Conservation (phyloP, 1,284 basidiomycete genomes). For the Naganishia sp. region DNA sequence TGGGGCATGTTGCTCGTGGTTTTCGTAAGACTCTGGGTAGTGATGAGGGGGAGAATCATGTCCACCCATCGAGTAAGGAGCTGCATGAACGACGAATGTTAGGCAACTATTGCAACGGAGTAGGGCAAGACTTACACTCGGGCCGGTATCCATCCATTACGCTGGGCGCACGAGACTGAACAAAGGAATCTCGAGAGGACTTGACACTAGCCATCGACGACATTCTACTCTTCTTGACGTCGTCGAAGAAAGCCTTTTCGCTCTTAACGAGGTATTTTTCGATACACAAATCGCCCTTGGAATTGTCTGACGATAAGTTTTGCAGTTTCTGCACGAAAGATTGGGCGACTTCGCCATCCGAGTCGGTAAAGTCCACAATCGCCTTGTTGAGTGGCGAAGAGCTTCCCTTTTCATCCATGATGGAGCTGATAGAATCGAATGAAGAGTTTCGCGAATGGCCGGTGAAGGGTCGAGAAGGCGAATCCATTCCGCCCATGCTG, state of each 20-base stretch:
- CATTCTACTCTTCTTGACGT: slow-evolving; percentile 81
- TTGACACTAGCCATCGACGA: slow-evolving; percentile 47
- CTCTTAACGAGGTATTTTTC: slow-evolving; percentile 85
- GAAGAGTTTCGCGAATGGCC: slow-evolving; percentile 75
- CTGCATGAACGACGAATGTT: slow-evolving; percentile 50
- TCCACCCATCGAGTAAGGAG: slow-evolving; percentile 58
- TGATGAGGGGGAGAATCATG: slow-evolving; percentile 46
- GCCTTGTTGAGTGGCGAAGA: slow-evolving; percentile 89
- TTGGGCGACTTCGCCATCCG: slow-evolving; percentile 83
- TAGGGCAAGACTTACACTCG: slow-evolving; percentile 60
- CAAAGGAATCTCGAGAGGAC: slow-evolving; percentile 72
- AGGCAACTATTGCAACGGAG: slow-evolving; percentile 15
- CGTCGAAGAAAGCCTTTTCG: slow-evolving; percentile 88
- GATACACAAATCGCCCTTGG: slow-evolving; percentile 84
- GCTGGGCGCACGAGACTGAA: slow-evolving; percentile 57
- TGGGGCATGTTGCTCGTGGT: slow-evolving; percentile 58
- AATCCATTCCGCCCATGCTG: slow-evolving; percentile 41
- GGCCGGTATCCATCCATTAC: slow-evolving; percentile 71
- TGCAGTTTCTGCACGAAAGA: slow-evolving; percentile 85
- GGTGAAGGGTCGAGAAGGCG: slow-evolving; percentile 72
- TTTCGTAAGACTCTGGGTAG: slow-evolving; percentile 37
- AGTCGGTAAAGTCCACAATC: slow-evolving; percentile 86
- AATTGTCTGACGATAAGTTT: slow-evolving; percentile 76
- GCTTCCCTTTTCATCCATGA: slow-evolving; percentile 78
- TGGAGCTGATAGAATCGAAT: slow-evolving; percentile 81